Percentiles rank a stretch among this genome's conserved stretches.
Evolutionary conservation across 495 filamentous ascomycete genomes (phyloP).

Genomic region (Aspergillus homomorphus): DNA sequence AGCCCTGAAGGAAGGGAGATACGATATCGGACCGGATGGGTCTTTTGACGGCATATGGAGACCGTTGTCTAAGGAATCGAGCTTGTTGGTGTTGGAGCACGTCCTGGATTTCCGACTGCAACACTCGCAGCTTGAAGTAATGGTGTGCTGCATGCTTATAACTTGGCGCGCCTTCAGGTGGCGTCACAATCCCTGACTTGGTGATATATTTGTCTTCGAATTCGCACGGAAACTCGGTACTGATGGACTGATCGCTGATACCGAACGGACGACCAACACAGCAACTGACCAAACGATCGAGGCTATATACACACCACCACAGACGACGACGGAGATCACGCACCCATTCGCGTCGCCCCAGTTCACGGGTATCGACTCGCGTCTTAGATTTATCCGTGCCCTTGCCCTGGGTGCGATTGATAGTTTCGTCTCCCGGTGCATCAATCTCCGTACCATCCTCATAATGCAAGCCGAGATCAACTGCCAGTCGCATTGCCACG

Average conservation of each 20-base stretch:
- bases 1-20: slow-evolving; percentile 80
- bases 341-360: slow-evolving; percentile 78
- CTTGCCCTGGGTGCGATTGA: slow-evolving; percentile 16
- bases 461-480: slow-evolving; percentile 89
- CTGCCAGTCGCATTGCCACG: slow-evolving; percentile 82
- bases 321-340: slow-evolving; percentile 82
- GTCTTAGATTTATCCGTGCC: slow-evolving; percentile 24
- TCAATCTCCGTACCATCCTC: slow-evolving; percentile 80
- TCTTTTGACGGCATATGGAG: slow-evolving; percentile 58
- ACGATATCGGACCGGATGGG: slow-evolving; percentile 76
- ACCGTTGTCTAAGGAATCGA: slow-evolving; percentile 41
- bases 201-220: slow-evolving; percentile 89
- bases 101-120: slow-evolving; percentile 94
- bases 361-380: slow-evolving; percentile 54
- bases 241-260: slow-evolving; percentile 90
- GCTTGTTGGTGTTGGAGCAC: slow-evolving; percentile 89
- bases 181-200: slow-evolving; percentile 65
- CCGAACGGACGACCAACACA: slow-evolving; percentile 93
- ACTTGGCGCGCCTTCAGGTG: slow-evolving; percentile 55
- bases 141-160: slow-evolving; percentile 90
- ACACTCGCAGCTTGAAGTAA: slow-evolving; percentile 84
- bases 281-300: slow-evolving; percentile 86
- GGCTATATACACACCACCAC: slow-evolving; percentile 96
- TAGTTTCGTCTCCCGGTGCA: slow-evolving; percentile 34
- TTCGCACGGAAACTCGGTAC: slow-evolving; percentile 86